Conservation (phyloP, 202 grass and related monocot genomes). For the Zizania palustris region DNA sequence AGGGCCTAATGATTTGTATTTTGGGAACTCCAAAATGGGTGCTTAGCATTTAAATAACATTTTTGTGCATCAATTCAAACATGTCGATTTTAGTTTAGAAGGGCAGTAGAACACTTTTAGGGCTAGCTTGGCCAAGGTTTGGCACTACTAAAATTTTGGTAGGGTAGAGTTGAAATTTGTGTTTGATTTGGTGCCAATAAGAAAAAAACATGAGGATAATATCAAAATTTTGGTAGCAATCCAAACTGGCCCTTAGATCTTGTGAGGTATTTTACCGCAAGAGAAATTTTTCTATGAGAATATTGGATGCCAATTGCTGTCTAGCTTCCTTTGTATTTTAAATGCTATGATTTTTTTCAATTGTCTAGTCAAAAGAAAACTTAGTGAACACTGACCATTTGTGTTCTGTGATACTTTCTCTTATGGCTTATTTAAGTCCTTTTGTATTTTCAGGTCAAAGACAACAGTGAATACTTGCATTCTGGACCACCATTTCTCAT, state of each 20-base stretch:
- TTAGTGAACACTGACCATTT: slow-evolving; percentile 44
- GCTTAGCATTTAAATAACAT: background rate
- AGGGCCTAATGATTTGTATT: background rate
- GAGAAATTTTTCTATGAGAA: background rate
- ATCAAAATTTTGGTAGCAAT: too few species aligned
- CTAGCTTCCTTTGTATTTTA: slow-evolving; percentile 21
- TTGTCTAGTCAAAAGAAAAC: slow-evolving; percentile 57
- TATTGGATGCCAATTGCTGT: background rate
- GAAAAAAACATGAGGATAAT: too few species aligned
- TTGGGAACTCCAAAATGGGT: background rate
- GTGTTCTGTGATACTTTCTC: slow-evolving; percentile 46
- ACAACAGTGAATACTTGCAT: slow-evolving; percentile 76
- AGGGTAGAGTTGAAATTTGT: too few species aligned
- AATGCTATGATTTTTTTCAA: slow-evolving; percentile 22
- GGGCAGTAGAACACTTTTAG: too few species aligned
- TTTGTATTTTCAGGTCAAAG: slow-evolving; percentile 75
- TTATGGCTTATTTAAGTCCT: slow-evolving; percentile 34
- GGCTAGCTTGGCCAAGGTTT: too few species aligned
- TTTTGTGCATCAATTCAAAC: background rate
- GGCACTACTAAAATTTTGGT: too few species aligned
- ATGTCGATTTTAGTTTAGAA: background rate
- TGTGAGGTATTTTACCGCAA: background rate
- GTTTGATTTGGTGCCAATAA: too few species aligned
- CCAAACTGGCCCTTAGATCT: background rate
- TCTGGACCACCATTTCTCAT: slow-evolving; percentile 83